phyloP scores from a whole-genome alignment of 306 rosid genomes.

The Inga leiocalycina region DNA sequence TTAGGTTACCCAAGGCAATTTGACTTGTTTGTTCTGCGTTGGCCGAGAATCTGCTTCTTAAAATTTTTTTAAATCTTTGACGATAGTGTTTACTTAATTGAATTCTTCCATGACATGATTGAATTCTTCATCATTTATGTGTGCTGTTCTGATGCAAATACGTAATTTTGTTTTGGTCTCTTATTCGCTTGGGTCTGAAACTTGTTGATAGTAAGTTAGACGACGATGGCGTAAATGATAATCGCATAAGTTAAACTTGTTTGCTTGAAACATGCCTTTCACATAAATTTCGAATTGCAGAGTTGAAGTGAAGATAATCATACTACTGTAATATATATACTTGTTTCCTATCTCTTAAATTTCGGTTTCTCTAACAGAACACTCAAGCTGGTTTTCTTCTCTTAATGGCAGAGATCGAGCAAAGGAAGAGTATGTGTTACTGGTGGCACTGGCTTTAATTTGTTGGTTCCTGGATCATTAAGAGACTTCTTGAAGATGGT shows the following conservation, averaged over 20 bases:
- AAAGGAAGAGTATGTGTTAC: slow-evolving; percentile 57
- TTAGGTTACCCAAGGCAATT: no score
- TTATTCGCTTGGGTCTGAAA: neutral
- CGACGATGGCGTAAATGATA: neutral
- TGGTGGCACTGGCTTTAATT: slow-evolving; percentile 51
- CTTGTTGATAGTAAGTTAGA: neutral
- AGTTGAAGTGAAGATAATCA: neutral
- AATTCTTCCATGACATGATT: no score
- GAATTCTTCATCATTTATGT: neutral
- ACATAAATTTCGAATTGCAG: neutral
- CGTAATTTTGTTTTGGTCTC: neutral
- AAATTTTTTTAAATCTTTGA: no score
- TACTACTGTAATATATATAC: neutral
- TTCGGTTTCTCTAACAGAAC: neutral
- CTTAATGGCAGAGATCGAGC: slow-evolving; percentile 34
- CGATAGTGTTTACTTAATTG: no score
- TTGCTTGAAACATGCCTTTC: neutral
- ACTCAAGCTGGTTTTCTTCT: neutral
- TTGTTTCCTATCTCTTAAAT: neutral
- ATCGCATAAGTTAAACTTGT: no score
- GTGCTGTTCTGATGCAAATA: neutral
- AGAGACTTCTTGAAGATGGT: slow-evolving; percentile 56
- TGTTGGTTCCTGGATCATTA: slow-evolving; percentile 54
- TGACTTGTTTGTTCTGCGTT: no score
- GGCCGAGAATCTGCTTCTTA: no score